Conservation (phyloP, 345 rosid genomes). For the Nasturtium officinale region DNA sequence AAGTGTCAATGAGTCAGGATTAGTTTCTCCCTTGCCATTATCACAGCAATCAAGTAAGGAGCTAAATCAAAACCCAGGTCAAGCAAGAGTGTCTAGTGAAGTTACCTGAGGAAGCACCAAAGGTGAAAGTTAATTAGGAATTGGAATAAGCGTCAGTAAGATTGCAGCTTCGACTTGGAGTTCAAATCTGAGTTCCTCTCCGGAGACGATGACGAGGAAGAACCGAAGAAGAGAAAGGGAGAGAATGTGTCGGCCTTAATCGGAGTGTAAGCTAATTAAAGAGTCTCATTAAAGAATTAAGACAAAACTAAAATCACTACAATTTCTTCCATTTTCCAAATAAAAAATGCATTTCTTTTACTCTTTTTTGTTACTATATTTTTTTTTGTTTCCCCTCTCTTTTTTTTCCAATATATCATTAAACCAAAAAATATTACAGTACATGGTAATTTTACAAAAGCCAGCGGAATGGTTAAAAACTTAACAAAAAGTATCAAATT, state of each 20-base stretch:
- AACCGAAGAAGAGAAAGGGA: constrained; percentile 13
- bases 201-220: constrained; percentile 30
- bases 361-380: too few species aligned
- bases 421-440: too few species aligned
- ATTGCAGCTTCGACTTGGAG: constrained; percentile 11
- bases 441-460: too few species aligned
- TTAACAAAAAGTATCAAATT: too few species aligned
- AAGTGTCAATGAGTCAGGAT: not conserved
- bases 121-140: constrained; percentile 3
- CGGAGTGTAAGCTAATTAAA: constrained; percentile 28
- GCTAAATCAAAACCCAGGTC: constrained; percentile 5
- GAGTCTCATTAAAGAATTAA: constrained; percentile 31
- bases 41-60: constrained; percentile 12
- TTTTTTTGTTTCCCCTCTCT: too few species aligned
- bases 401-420: too few species aligned
- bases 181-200: constrained; percentile 48
- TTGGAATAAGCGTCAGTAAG: not conserved
- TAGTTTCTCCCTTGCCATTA: constrained; percentile 15
- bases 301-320: constrained; percentile 24
- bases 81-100: constrained; percentile 33
- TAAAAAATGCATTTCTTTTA: not conserved
- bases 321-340: constrained; percentile 9
- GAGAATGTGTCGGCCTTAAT: constrained; percentile 20
- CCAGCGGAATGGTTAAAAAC: too few species aligned
- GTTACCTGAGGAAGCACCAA: constrained; percentile 35